Conservation (phyloP, 192 early-diverging fungal genomes). For the Ambispora gerdemannii region DNA sequence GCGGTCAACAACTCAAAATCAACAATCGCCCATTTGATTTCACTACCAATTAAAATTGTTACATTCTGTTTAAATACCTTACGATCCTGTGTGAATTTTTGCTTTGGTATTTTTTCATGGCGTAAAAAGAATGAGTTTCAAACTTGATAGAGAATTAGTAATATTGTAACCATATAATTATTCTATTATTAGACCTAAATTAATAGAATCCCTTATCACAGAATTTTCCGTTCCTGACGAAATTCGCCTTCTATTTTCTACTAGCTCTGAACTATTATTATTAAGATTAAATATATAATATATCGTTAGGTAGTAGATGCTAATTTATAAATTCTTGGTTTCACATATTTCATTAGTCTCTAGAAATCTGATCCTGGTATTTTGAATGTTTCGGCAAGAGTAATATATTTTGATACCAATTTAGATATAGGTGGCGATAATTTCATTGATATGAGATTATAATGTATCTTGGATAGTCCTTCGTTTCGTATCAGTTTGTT, state of each 20-base stretch:
- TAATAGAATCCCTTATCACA: no score
- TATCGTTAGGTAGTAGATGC: no score
- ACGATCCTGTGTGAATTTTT: neutral
- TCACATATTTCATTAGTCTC: no score
- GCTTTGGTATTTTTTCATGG: neutral
- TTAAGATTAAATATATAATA: no score
- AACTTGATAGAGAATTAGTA: neutral
- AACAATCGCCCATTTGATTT: neutral
- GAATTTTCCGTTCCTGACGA: no score
- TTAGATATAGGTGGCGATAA: constrained; percentile 73
- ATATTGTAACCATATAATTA: no score
- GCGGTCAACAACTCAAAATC: neutral
- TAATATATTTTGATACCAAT: constrained; percentile 70
- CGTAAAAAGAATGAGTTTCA: neutral
- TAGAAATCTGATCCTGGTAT: constrained; percentile 69
- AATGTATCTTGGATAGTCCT: constrained; percentile 90
- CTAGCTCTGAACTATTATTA: no score
- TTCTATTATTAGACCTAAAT: no score
- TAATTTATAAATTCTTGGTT: no score
- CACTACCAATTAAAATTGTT: neutral
- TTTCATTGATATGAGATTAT: constrained; percentile 86
- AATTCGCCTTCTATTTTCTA: no score
- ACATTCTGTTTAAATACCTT: neutral
- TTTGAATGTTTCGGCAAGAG: constrained; percentile 67
- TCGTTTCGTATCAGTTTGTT: constrained; percentile 83